Base-by-base conservation (phyloP, 306 rosid species). In the Trifolium pratense region DNA sequence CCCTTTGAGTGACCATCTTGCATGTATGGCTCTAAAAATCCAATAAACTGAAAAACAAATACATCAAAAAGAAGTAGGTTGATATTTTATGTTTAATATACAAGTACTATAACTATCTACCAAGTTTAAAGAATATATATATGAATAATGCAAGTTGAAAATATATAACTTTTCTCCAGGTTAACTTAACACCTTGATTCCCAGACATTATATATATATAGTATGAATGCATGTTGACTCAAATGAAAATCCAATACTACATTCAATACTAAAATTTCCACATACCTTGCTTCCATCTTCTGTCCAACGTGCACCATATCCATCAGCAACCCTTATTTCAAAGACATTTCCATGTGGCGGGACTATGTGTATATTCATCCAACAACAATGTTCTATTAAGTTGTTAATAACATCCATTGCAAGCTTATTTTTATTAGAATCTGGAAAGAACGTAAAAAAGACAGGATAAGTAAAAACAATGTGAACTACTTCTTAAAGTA, bases 231-330 rank as follows among this genome's bases (percentile, higher is more conserved):
- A 17, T 0, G 58, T 66, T 21, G 21, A 52, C 26, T 73, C 36
- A 20, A 58, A 65, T 31, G 26, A 13, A 58, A 76, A 65, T 52
- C 37, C 39, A 53, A 65, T 12, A 18, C 34, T 53, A 39, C 53
- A 21, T 37, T 17, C 29, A 40, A 59, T 26, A 11, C 46, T 66
- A 71, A 68, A 81, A 12, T 59, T 58, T 68, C 42, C 42, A 40
- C 81, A 53, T 73, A 92, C 93, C 92, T 89, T 83, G 69, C 81
- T 80, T 76, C 96, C 97, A 82, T 92, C 91, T 55, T 76, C 81
- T 15, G 84, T 86, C 96, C 96, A 89, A 60, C 90, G 84, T 4
- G 93, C 97, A 70, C 97, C 93, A 52, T 89, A 88, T 71, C 97
- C 96, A 46, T 85, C 81, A 56, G 84, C 81, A 73, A 62, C 75